Conservation (phyloP, 805 yeast genomes). For the Suhomyces sp. region DNA sequence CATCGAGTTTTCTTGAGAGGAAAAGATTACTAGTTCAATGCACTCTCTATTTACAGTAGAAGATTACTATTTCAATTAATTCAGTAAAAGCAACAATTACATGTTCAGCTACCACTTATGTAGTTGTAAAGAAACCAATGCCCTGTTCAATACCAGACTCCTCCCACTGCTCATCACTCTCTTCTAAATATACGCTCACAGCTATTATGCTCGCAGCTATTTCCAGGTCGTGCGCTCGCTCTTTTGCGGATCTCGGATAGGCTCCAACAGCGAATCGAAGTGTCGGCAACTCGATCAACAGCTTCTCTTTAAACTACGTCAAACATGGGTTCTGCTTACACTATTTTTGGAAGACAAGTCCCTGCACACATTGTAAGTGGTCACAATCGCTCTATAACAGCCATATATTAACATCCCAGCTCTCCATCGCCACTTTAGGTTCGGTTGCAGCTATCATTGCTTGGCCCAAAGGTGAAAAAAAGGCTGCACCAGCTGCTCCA, state of each 20-base stretch:
- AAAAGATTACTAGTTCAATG: no score
- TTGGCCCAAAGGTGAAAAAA: conserved; percentile 33
- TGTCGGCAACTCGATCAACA: not conserved
- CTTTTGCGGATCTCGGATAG: conserved; percentile 3
- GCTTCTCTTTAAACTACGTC: not conserved
- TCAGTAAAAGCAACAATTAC: no score
- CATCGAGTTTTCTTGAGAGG: no score
- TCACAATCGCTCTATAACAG: not conserved
- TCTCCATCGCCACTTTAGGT: conserved; percentile 40
- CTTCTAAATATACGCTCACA: not conserved
- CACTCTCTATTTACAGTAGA: no score
- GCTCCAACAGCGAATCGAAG: conserved; percentile 1
- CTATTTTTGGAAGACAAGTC: conserved; percentile 44
- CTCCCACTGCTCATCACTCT: not conserved
- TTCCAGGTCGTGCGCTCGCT: not conserved
- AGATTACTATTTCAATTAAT: no score
- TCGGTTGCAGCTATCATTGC: conserved; percentile 37
- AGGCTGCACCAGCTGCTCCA: conserved; percentile 19
- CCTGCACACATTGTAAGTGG: conserved; percentile 43
- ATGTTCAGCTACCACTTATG: no score
- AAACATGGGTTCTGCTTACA: conserved; percentile 41
- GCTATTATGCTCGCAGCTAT: not conserved
- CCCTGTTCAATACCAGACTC: not conserved
- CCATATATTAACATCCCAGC: conserved; percentile 20
- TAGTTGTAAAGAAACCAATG: no score